Percentiles rank a stretch among this genome's conserved stretches.
These are phyloP conservation scores for Rhizoclosmatium globosum DNA, from an alignment of 192 early-diverging fungal genomes.

Conservation along the genomic window DNA sequence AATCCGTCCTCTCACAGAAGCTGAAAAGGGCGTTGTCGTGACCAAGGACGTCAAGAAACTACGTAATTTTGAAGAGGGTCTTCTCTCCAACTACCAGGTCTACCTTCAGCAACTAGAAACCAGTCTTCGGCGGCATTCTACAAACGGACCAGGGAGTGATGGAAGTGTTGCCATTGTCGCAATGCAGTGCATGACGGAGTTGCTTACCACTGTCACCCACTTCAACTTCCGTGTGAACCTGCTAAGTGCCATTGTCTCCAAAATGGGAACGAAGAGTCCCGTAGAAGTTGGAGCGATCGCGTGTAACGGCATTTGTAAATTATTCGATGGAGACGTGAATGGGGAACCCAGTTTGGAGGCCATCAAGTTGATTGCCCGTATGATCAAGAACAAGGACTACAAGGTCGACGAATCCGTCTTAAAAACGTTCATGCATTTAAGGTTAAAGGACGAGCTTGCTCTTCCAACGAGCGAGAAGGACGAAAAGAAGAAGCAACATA, in stretches of 20 bases:
- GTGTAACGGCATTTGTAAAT: slow-evolving; percentile 75
- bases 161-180: slow-evolving; percentile 61
- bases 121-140: slow-evolving; percentile 30
- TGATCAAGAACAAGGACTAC: slow-evolving; percentile 84
- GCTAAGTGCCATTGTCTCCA: slow-evolving; percentile 80
- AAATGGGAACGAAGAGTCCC: slow-evolving; percentile 72
- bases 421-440: slow-evolving; percentile 80
- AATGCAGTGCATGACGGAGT: slow-evolving; percentile 82
- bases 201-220: slow-evolving; percentile 84
- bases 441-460: slow-evolving; percentile 84
- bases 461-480: slow-evolving; percentile 41
- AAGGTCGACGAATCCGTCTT: slow-evolving; percentile 68
- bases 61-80: slow-evolving; percentile 83
- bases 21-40: slow-evolving; percentile 77
- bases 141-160: slow-evolving; percentile 9
- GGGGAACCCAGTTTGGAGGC: slow-evolving; percentile 89
- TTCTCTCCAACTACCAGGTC: slow-evolving; percentile 83
- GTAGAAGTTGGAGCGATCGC: slow-evolving; percentile 74
- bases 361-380: slow-evolving; percentile 82
- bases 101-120: slow-evolving; percentile 82
- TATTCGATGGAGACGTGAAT: slow-evolving; percentile 86
- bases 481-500: slow-evolving; percentile 45
- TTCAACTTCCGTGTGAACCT: slow-evolving; percentile 97
- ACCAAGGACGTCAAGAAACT: slow-evolving; percentile 91
- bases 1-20: slow-evolving; percentile 86